Base-by-base conservation (phyloP, 371 early-diverging fungal genomes). In the Actinomortierella wolfii region DNA sequence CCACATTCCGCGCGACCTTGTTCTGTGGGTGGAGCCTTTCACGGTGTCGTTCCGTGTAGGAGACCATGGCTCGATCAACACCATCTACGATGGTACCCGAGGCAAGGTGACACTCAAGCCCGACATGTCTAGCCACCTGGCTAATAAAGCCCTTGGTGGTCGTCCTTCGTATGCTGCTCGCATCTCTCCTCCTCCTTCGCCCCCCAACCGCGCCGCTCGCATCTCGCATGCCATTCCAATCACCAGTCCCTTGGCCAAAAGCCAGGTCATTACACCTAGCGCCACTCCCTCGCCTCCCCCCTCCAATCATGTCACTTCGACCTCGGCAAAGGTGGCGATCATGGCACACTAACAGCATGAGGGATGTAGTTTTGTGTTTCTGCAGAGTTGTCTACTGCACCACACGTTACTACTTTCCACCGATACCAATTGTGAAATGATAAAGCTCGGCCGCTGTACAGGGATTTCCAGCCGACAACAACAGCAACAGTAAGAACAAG, bases 21-120 rank as follows among this genome's bases (percentile, higher is more conserved):
- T 90, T 25, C 58, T 92, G 20, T 92, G 92, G 92, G 83, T 88
- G 57, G 92, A 92, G 70, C 93, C 93, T 23, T 82, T 79, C 58
- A 78, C 66, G 43, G 91, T 91, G 6, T 83, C 88, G 14, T 92
- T 89, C 78, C 79, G 89, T 18, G 82, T 87, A 41, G 91, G 93
- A 28, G 93, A 92, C 68, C 83, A 86, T 57, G 88, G 89, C 14
- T 78, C 81, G 25, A 79, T 89, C 54, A 81, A 83, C 76, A 85
- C 86, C 23, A 67, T 91, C 18, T 91, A 84, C 64, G 88, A 90
- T 68, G 78, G 85, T 34, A 76, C 86, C 56, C 80, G 83, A 47
- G 83, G 85, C 14, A 74, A 86, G 54, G 69, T 88, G 54, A 78
- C 82, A 20, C 58, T 84, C 53, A 79, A 80, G 52, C 26, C 77